phyloP scores from a whole-genome alignment of 1,139 yeast species.

The Pichia terricola region DNA sequence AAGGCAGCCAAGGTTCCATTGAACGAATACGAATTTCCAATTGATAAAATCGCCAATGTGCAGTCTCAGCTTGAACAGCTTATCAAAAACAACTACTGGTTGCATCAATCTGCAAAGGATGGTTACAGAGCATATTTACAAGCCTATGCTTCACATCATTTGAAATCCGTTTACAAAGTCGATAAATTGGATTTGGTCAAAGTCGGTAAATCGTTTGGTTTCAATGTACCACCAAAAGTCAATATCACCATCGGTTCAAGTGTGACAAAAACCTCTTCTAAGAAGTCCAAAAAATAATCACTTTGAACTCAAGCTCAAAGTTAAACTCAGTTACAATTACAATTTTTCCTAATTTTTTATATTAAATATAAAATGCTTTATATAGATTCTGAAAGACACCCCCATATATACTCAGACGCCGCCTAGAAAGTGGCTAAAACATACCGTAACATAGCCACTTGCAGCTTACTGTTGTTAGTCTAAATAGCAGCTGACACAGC shows the following conservation, averaged over 20 bases:
- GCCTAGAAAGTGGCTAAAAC: too few species aligned
- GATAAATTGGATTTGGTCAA: slow-evolving; percentile 89
- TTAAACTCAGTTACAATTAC: too few species aligned
- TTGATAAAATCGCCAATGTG: slow-evolving; percentile 87
- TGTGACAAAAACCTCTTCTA: slow-evolving; percentile 38
- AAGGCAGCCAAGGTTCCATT: slow-evolving; percentile 96
- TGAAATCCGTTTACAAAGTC: slow-evolving; percentile 91
- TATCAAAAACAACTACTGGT: slow-evolving; percentile 84
- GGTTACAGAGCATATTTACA: slow-evolving; percentile 95
- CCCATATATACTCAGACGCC: too few species aligned
- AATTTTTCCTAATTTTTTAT: too few species aligned
- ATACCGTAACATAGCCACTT: too few species aligned
- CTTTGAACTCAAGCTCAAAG: too few species aligned
- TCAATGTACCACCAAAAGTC: slow-evolving; percentile 92
- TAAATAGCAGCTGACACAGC: too few species aligned
- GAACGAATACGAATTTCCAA: slow-evolving; percentile 93
- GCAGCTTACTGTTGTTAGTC: too few species aligned
- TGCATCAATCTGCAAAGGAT: slow-evolving; percentile 93
- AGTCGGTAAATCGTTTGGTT: slow-evolving; percentile 93
- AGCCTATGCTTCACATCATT: slow-evolving; percentile 93
- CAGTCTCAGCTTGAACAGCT: slow-evolving; percentile 89
- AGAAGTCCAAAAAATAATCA: slow-evolving; percentile 7
- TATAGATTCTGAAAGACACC: too few species aligned
- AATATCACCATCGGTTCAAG: slow-evolving; percentile 93
- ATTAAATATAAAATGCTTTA: too few species aligned